phyloP scores from a whole-genome alignment of 495 filamentous ascomycete genomes.

The Hypoxylon subgilvum region DNA sequence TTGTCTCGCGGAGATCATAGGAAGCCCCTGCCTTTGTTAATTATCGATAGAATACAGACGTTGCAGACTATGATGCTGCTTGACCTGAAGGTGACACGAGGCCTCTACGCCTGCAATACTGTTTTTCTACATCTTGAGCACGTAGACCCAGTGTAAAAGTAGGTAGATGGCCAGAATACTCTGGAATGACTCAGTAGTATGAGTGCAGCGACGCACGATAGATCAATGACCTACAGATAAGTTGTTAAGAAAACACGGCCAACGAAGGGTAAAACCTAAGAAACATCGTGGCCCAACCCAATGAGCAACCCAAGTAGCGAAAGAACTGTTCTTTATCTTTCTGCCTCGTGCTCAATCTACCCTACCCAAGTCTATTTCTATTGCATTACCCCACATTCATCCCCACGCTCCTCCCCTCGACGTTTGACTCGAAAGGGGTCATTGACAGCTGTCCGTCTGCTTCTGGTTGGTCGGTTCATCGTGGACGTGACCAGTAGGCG shows the following conservation, averaged over 20 bases:
- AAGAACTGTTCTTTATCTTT: too few species aligned
- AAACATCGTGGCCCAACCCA: not conserved
- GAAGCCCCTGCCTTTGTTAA: slow-evolving; percentile 20
- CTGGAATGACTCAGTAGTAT: not conserved
- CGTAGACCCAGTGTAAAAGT: not conserved
- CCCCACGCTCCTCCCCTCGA: slow-evolving; percentile 35
- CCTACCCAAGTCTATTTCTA: too few species aligned
- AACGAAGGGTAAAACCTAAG: not conserved
- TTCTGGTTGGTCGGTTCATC: slow-evolving; percentile 37
- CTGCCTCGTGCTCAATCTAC: slow-evolving; percentile 11
- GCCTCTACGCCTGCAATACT: too few species aligned
- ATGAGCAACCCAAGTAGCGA: too few species aligned
- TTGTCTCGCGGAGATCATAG: slow-evolving; percentile 19
- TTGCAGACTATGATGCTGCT: slow-evolving; percentile 2
- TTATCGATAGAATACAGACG: slow-evolving; percentile 16
- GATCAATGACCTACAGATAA: too few species aligned
- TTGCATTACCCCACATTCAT: too few species aligned
- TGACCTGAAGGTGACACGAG: slow-evolving; percentile 1
- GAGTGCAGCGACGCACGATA: too few species aligned
- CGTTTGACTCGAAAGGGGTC: not conserved
- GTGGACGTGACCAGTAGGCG: slow-evolving; percentile 26
- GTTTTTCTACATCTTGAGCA: too few species aligned
- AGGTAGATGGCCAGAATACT: too few species aligned
- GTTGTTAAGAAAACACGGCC: too few species aligned
- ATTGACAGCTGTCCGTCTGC: slow-evolving; percentile 37